Percentiles rank a stretch among this genome's conserved stretches.
phyloP scores from a whole-genome alignment of 371 early-diverging fungal genomes.

The Zychaea mexicana region DNA sequence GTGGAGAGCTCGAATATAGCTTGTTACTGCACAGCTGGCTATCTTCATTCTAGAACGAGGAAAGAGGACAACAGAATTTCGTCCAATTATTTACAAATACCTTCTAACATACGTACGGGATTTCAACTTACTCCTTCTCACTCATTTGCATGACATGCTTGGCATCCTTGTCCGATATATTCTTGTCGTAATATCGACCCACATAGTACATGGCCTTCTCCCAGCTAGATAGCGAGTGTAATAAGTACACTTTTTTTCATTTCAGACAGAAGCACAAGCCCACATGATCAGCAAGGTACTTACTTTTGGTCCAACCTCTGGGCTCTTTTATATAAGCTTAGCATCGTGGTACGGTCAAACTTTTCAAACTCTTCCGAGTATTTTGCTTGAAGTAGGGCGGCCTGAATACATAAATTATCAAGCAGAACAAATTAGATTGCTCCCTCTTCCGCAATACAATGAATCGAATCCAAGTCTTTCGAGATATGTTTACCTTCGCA shows the following conservation, averaged over 20 bases:
- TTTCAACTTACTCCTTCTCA: constrained; percentile 3
- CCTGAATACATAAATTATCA: background rate
- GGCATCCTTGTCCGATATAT: background rate
- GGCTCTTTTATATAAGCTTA: background rate
- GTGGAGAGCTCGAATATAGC: background rate
- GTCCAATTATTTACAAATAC: background rate
- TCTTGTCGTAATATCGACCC: constrained; percentile 61
- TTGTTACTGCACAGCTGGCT: background rate
- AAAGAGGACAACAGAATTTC: background rate
- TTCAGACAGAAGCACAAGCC: too few relatives aligned
- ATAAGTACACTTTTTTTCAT: background rate
- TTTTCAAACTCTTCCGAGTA: background rate
- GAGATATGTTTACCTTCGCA: constrained; percentile 10
- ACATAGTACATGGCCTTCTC: constrained; percentile 65
- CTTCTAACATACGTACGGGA: background rate
- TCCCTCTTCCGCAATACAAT: too few relatives aligned
- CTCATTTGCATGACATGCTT: background rate
- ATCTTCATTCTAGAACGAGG: background rate
- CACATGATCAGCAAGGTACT: background rate
- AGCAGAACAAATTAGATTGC: too few relatives aligned
- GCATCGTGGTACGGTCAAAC: background rate
- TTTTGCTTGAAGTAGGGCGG: background rate
- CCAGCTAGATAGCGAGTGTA: constrained; percentile 31
- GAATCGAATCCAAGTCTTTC: too few relatives aligned
- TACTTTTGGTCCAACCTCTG: background rate